These are phyloP conservation scores for Alternaria brassicae DNA, from an alignment of 2,329 filamentous ascomycete species.

Conservation along the genomic window DNA sequence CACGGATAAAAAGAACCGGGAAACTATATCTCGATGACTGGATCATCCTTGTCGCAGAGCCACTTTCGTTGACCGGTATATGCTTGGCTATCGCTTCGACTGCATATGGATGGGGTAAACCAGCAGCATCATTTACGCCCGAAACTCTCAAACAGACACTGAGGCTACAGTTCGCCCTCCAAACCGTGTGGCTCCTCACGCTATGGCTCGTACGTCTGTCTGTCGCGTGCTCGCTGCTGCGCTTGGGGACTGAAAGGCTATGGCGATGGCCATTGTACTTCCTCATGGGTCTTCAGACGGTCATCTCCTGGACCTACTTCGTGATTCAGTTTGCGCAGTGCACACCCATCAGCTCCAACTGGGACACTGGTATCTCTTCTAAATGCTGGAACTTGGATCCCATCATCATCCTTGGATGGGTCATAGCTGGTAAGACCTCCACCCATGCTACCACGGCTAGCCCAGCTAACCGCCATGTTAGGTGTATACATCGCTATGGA, in stretches of 20 bases:
- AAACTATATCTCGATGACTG: conserved; percentile 35
- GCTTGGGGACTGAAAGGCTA: conserved; percentile 25
- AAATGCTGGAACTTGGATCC: conserved; percentile 32
- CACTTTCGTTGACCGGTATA: conserved; percentile 27
- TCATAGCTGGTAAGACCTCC: conserved; percentile 27
- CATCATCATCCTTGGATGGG: conserved; percentile 35
- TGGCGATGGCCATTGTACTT: conserved; percentile 33
- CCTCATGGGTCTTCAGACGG: conserved; percentile 32
- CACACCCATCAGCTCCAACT: conserved; percentile 29
- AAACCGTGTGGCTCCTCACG: conserved; percentile 36
- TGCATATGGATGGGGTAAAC: conserved; percentile 35
- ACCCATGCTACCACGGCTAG: neutral
- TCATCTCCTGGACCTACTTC: conserved; percentile 31
- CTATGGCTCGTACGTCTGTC: conserved; percentile 33
- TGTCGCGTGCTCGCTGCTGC: conserved; percentile 35
- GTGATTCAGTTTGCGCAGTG: conserved; percentile 40
- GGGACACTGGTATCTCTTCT: conserved; percentile 30
- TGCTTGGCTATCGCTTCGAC: conserved; percentile 24
- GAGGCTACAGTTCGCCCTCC: conserved; percentile 35
- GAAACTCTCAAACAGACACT: conserved; percentile 17
- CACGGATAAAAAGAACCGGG: conserved; percentile 25
- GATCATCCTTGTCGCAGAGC: conserved; percentile 34
- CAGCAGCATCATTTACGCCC: conserved; percentile 24
- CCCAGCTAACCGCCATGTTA: neutral
- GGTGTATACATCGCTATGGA: conserved; percentile 37